Percentiles rank a stretch among this genome's conserved stretches.
Conservation (phyloP, 306 rosid species). For the Crataegus laevigata region DNA sequence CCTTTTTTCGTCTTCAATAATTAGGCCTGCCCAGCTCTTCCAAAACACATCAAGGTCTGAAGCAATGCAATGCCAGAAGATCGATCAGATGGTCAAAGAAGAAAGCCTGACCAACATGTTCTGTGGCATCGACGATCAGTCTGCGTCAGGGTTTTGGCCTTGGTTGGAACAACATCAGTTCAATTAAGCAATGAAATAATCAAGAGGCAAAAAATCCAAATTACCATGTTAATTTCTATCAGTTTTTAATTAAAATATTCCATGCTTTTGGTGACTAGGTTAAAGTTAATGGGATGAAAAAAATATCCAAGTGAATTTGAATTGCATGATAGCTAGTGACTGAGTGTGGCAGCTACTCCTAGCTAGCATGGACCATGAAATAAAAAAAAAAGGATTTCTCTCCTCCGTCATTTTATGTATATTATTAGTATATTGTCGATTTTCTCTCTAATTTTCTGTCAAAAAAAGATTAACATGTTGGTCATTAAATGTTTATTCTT, state of each 20-base stretch:
- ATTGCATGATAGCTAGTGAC: conserved; percentile 6
- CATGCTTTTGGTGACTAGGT: conserved; percentile 37
- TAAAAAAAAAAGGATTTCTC: conserved; percentile 19
- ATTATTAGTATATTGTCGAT: neutral
- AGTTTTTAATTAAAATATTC: conserved; percentile 21
- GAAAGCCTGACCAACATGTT: conserved; percentile 85
- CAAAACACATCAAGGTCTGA: conserved; percentile 75
- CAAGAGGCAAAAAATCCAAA: conserved; percentile 24
- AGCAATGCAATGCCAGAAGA: conserved; percentile 50
- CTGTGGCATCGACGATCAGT: conserved; percentile 81
- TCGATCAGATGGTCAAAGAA: conserved; percentile 69
- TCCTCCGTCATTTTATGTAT: neutral
- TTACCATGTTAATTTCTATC: conserved; percentile 21
- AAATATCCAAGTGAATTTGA: conserved; percentile 8
- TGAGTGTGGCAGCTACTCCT: conserved; percentile 1
- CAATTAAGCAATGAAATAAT: conserved; percentile 46
- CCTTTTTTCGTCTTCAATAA: conserved; percentile 52
- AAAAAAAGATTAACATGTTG: no score
- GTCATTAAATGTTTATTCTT: no score
- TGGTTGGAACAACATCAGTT: conserved; percentile 96
- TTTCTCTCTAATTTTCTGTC: neutral
- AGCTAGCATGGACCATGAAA: conserved; percentile 17
- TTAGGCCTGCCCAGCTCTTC: conserved; percentile 71
- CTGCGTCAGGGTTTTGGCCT: conserved; percentile 77
- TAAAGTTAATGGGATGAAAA: conserved; percentile 4